Base-by-base conservation (phyloP, 2,329 filamentous ascomycete species). In the Dothideomycetes sp. region DNA sequence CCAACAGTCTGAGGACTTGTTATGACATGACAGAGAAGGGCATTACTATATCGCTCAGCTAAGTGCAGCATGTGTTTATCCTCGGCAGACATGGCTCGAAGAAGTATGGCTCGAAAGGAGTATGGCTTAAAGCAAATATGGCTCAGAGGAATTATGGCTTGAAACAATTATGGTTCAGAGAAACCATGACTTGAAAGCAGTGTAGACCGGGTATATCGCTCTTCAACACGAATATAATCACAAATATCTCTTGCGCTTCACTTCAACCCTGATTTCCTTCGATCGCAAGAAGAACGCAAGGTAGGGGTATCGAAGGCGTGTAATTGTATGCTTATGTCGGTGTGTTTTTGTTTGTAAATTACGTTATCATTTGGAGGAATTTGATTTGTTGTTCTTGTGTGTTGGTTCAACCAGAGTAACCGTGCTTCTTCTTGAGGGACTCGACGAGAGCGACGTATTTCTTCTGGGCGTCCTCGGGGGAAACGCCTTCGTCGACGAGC, bases 371-470 rank as follows among this genome's bases (percentile, higher is more conserved):
- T n/a, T n/a, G n/a, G n/a, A n/a, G n/a, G n/a, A n/a, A n/a, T n/a
- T n/a, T n/a, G n/a, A n/a, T n/a, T n/a, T n/a, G n/a, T n/a, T n/a
- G n/a, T n/a, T n/a, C n/a, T n/a, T n/a, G n/a, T n/a, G n/a, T n/a
- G n/a, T n/a, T n/a, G n/a, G n/a, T 41, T 42, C 12, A 68, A 47
- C 67, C 70, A 59, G 84, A 75, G 62, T 70, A 82, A 45, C 80
- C 82, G 63, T 80, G 75, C 60, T 74, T 74, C 45, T 55, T 63
- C 74, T 91, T 86, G 57, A 93, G 64, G 55, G 69, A 61, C 63
- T 86, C 78, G 49, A 91, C 77, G 47, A 81, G 67, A 51, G 71
- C 69, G 54, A 93, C 74, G 65, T 94, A 95, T 57, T 74, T 68
- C 60, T 76, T 70, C 74, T 93, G 82, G 15, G 87, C 87, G 49